Conservation (phyloP, 2,329 filamentous ascomycete genomes). For the Aspergillus pseudoterreus region DNA sequence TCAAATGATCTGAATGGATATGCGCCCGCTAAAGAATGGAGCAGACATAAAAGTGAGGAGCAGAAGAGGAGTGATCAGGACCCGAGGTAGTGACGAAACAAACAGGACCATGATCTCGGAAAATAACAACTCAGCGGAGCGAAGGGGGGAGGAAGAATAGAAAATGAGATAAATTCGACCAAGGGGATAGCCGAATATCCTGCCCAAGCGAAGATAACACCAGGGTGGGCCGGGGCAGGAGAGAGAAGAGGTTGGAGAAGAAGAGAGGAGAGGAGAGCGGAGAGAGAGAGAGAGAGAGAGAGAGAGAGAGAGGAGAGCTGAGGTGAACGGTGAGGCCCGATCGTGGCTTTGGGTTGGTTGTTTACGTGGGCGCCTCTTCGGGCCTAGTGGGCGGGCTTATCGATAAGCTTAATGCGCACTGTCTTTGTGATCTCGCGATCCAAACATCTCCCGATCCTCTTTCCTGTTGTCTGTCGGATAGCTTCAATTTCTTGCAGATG, state of each 20-base stretch:
- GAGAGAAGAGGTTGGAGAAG: slow-evolving; percentile 5
- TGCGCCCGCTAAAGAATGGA: neutral
- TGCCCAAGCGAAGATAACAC: neutral
- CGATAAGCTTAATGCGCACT: slow-evolving; percentile 39
- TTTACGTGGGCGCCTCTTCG: slow-evolving; percentile 35
- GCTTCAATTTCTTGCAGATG: neutral
- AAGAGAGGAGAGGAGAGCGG: slow-evolving; percentile 9
- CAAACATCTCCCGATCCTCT: neutral
- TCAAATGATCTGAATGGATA: neutral
- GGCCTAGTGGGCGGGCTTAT: slow-evolving; percentile 37
- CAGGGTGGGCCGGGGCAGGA: neutral
- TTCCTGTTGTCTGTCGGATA: too few species aligned
- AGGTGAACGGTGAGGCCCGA: slow-evolving; percentile 34
- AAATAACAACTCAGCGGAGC: neutral
- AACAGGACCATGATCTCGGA: slow-evolving; percentile 5
- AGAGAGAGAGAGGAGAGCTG: slow-evolving; percentile 8
- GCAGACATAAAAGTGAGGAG: slow-evolving; percentile 2
- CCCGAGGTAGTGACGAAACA: slow-evolving; percentile 2
- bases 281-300: slow-evolving; percentile 11
- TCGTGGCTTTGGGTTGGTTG: slow-evolving; percentile 24
- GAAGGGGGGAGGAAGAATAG: slow-evolving; percentile 2
- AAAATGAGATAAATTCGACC: slow-evolving; percentile 4
- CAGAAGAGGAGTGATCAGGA: slow-evolving; percentile 7
- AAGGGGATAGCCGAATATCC: neutral
- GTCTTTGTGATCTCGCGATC: slow-evolving; percentile 3